Percentiles rank a stretch among this genome's conserved stretches.
Evolutionary conservation across 768 basidiomycete genomes (phyloP).

Genomic region (Boletus rubropictus): DNA sequence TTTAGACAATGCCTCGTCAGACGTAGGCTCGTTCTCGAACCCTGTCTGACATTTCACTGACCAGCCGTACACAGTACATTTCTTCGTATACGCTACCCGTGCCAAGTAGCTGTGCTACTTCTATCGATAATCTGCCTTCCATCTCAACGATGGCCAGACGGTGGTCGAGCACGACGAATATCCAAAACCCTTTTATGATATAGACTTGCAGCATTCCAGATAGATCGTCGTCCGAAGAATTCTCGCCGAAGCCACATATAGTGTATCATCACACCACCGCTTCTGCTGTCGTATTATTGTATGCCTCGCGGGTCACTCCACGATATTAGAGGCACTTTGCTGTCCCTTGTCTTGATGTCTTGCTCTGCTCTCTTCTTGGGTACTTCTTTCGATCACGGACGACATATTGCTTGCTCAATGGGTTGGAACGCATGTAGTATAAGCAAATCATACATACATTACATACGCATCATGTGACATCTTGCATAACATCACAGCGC

Average conservation of each 20-base stretch:
- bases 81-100: conserved; percentile 22
- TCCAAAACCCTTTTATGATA: conserved; percentile 32
- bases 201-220: conserved; percentile 19
- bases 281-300: conserved; percentile 4
- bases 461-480: conserved; percentile 20
- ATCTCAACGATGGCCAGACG: conserved; percentile 35
- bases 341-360: conserved; percentile 24
- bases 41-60: conserved; percentile 2
- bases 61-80: conserved; percentile 15
- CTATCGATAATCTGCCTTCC: conserved; percentile 30
- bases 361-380: conserved; percentile 26
- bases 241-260: conserved; percentile 6
- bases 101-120: conserved; percentile 26
- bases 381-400: conserved; percentile 21
- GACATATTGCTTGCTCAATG: conserved; percentile 19
- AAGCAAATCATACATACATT: conserved; percentile 23
- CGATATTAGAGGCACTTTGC: conserved; percentile 1
- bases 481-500: conserved; percentile 19
- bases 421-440: conserved; percentile 34
- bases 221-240: conserved; percentile 7
- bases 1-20: conserved; percentile 22
- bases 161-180: conserved; percentile 32
- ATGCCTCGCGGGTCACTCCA: conserved; percentile 5
- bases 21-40: conserved; percentile 14
- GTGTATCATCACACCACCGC: conserved; percentile 13